phyloP scores from a whole-genome alignment of 1,284 basidiomycete genomes.

The Taiwanofungus camphoratus region DNA sequence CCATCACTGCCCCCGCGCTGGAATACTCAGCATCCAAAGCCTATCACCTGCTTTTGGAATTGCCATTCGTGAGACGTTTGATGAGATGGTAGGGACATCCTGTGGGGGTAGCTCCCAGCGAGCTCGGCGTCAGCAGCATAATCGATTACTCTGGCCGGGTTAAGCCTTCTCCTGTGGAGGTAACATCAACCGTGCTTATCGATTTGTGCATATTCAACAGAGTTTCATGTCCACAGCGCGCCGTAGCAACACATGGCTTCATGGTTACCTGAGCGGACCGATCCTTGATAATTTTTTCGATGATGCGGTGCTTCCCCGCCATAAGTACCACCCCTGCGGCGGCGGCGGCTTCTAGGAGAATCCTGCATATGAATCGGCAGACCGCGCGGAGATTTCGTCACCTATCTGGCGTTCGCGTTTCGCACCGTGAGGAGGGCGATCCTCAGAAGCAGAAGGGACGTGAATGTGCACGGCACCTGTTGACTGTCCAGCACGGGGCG shows the following conservation, averaged over 20 bases:
- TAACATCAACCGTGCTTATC: constrained; percentile 41
- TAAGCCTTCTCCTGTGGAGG: too few relatives aligned
- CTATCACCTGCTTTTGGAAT: too few relatives aligned
- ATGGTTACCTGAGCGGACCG: neutral
- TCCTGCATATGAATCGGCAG: neutral
- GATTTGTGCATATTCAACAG: neutral
- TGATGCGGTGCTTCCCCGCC: neutral
- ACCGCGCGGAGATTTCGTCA: neutral
- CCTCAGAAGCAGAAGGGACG: neutral
- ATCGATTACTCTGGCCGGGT: too few relatives aligned
- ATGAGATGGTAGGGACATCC: too few relatives aligned
- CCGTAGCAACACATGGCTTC: neutral
- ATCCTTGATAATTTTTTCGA: neutral
- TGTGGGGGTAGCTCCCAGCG: too few relatives aligned
- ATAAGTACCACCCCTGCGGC: too few relatives aligned
- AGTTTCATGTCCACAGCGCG: neutral
- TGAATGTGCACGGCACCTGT: neutral
- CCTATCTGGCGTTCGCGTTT: neutral
- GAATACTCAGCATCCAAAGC: too few relatives aligned
- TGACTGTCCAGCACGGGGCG: neutral
- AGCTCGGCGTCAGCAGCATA: too few relatives aligned
- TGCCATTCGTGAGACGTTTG: too few relatives aligned
- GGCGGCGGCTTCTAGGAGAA: neutral
- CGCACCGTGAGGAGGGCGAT: neutral
- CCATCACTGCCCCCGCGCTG: too few relatives aligned